Percentiles rank a stretch among this genome's conserved stretches.
Evolutionary conservation across 768 basidiomycete genomes (phyloP).

Genomic region (Plicaturopsis crispa): DNA sequence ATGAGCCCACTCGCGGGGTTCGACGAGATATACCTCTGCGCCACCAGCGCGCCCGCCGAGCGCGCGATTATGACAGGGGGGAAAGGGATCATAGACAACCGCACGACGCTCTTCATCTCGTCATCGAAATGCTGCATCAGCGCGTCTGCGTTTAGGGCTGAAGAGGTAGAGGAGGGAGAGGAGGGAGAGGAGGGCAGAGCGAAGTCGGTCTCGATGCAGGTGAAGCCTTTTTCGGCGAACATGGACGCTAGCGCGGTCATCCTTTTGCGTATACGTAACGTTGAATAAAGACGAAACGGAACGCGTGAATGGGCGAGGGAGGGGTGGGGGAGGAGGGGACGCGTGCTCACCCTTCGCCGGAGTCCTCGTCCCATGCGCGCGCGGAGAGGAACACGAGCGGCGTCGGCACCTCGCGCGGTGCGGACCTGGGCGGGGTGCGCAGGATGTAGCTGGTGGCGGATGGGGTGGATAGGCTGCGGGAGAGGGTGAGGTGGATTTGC

Average conservation of each 20-base stretch:
- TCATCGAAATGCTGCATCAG: constrained; percentile 32
- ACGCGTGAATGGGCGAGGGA: constrained; percentile 1
- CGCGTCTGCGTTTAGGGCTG: constrained; percentile 7
- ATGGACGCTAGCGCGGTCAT: constrained; percentile 26
- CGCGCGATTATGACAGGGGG: constrained; percentile 52
- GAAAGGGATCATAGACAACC: constrained; percentile 38
- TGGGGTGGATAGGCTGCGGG: too few relatives aligned
- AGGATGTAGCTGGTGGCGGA: too few relatives aligned
- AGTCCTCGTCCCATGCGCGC: constrained; percentile 32
- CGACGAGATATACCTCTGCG: constrained; percentile 63
- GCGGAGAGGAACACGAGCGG: constrained; percentile 48
- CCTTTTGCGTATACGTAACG: constrained; percentile 18
- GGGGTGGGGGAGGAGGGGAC: background rate
- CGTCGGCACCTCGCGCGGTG: constrained; percentile 41
- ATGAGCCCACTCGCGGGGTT: constrained; percentile 56
- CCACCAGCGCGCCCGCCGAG: constrained; percentile 42
- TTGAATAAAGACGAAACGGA: constrained; percentile 4
- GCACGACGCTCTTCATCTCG: constrained; percentile 38
- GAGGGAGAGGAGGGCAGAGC: constrained; percentile 14
- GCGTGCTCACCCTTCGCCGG: constrained; percentile 28
- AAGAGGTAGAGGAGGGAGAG: background rate
- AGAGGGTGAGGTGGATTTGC: too few relatives aligned
- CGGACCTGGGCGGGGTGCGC: constrained; percentile 28
- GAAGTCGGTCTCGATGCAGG: constrained; percentile 37
- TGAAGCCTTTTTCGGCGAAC: constrained; percentile 42